Evolutionary conservation across 2,329 filamentous ascomycete genomes (phyloP).

Genomic region (Alternaria triticina): DNA sequence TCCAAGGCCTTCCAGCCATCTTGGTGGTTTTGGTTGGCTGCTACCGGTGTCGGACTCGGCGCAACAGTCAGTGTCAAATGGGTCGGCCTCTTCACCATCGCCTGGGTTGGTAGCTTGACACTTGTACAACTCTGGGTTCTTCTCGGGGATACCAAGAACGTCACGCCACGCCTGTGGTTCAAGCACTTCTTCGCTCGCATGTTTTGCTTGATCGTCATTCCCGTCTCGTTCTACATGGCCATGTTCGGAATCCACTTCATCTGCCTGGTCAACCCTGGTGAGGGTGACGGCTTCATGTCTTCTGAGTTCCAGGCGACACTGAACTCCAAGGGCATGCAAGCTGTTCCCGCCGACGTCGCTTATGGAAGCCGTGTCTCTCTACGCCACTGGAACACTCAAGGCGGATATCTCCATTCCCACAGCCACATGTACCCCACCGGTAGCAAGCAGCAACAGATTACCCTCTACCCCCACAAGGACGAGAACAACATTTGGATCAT

Average conservation of each 20-base stretch:
- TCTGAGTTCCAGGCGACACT: conserved; percentile 98
- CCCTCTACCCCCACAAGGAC: conserved; percentile 97
- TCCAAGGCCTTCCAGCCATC: conserved; percentile 82
- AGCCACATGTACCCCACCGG: conserved; percentile 96
- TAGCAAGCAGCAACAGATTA: conserved; percentile 98
- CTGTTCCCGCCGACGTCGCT: conserved; percentile 89
- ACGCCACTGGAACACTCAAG: conserved; percentile 95
- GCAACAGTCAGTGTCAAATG: conserved; percentile 96
- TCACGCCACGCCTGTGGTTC: conserved; percentile 83
- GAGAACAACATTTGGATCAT: conserved; percentile 95
- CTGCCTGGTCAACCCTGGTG: conserved; percentile 90
- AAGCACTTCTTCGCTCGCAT: conserved; percentile 92
- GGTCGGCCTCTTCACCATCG: conserved; percentile 98
- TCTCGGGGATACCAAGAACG: conserved; percentile 84
- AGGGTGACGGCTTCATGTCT: conserved; percentile 99
- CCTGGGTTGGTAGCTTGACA: conserved; percentile 93
- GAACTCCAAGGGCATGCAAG: conserved; percentile 95
- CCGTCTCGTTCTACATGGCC: conserved; percentile 86
- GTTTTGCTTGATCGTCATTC: conserved; percentile 92
- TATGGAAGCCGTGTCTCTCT: conserved; percentile 86
- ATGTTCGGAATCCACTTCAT: conserved; percentile 98
- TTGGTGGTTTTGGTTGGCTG: conserved; percentile 98
- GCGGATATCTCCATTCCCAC: conserved; percentile 96
- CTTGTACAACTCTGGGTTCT: conserved; percentile 93
- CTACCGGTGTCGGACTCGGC: conserved; percentile 85